Conservation (phyloP, 2,329 filamentous ascomycete genomes). For the Cercospora canescens region DNA sequence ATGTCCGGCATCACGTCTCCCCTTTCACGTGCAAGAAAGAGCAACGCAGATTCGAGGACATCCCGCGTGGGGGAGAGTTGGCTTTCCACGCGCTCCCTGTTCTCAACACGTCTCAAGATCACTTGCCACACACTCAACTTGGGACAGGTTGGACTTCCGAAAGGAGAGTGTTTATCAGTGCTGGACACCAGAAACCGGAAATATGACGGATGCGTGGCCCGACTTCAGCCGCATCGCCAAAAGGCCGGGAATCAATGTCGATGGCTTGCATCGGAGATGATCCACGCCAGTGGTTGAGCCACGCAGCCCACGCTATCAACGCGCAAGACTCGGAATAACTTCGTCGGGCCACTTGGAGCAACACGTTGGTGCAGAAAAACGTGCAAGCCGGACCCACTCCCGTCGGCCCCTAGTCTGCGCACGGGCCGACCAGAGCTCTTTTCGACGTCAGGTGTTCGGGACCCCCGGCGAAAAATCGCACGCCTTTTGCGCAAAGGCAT, state of each 20-base stretch:
- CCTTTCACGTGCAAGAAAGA: conserved; percentile 6
- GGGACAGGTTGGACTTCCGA: background rate
- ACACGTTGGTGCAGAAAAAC: conserved; percentile 8
- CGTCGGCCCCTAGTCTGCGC: conserved; percentile 9
- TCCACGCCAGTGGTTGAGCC: conserved; percentile 12
- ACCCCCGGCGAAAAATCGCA: background rate
- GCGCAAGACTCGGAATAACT: conserved; percentile 14
- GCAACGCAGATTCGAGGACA: background rate
- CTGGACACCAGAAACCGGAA: background rate
- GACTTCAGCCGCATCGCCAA: background rate
- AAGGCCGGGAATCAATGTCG: background rate
- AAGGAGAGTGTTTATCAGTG: background rate
- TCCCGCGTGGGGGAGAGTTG: background rate
- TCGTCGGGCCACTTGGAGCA: conserved; percentile 9
- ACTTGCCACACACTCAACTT: background rate
- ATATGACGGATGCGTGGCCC: conserved; percentile 2
- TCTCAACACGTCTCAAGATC: background rate
- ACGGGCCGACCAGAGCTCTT: conserved; percentile 9
- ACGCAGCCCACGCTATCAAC: background rate
- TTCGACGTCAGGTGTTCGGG: conserved; percentile 16
- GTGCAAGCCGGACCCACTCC: conserved; percentile 10
- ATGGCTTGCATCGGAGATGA: conserved; percentile 11
- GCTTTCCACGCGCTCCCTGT: background rate
- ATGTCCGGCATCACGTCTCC: background rate
- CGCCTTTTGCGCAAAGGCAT: background rate